Evolutionary conservation across 1,284 basidiomycete genomes (phyloP), one percentile per base, ranked within the genome.

Genomic region (Bjerkandera adusta): DNA sequence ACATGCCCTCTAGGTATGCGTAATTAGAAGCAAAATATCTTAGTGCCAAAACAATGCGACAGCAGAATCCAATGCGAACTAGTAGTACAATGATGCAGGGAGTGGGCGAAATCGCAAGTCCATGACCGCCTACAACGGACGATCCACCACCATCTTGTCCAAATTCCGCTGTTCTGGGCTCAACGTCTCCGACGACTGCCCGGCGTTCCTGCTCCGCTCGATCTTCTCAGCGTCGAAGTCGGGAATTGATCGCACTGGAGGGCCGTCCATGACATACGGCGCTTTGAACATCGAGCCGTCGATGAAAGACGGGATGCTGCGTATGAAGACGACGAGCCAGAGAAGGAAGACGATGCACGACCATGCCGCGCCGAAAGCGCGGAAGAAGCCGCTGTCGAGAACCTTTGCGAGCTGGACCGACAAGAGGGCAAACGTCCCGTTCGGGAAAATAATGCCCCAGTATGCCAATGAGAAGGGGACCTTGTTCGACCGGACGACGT

Each of bases 401-500:
- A 76, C 70, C 7, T 48, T 63, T 5, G 69, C 71, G 5, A 80
- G 62, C 36, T 72, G 64, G 5, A 73, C 68, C 1, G 74, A 73
- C 13, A 76, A 60, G 2, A 75, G 57, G 2, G 74, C 69, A 45
- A 70, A 78, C 3, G 73, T 72, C 20, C 75, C 68, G 53, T 74
- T 76, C 27, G 73, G 73, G 63, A 77, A 77, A 56, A 77, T 63
- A 41, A 76, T 60, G 10, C 73, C 74, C 74, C 75, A 77, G 52
- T 71, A 76, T 1, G 68, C 60, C 46, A 77, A 54, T 6, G 63
- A 65, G 50, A 76, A 77, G 2, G 63, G 63, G 12, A 72, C 44
- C 32, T 49, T 60, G 12, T 38, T 33, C 16, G 51, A 50, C 10
- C 57, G 45, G 18, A 62, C 22, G 22, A 69, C 64, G 33, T 64